A percentile compares a stretch with the other conserved stretches of the same genome.
These are phyloP conservation scores for Medicago ruthenica DNA, from an alignment of 306 rosid species.

Conservation along the genomic window DNA sequence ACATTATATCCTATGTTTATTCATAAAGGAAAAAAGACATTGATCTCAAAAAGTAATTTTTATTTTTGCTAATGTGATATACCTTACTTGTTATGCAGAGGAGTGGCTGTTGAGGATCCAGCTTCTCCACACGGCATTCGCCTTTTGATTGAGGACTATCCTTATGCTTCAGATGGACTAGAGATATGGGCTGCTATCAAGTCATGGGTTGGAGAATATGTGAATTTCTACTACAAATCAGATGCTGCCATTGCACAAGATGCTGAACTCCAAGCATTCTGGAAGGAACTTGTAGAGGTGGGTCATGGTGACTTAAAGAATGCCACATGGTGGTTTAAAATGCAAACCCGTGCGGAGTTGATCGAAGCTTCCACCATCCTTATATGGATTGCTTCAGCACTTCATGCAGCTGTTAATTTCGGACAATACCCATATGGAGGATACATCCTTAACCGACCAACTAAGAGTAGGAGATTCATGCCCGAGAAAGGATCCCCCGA, in stretches of 20 bases:
- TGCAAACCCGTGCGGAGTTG: constrained; percentile 56
- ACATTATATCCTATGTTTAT: not conserved
- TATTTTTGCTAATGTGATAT: constrained; percentile 13
- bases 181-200: constrained; percentile 66
- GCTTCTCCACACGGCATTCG: constrained; percentile 58
- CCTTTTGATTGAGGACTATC: constrained; percentile 68
- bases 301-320: constrained; percentile 70
- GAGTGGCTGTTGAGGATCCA: constrained; percentile 64
- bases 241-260: constrained; percentile 55
- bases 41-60: too few species aligned
- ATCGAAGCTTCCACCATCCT: constrained; percentile 49
- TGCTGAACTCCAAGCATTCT: constrained; percentile 69
- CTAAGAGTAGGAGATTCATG: constrained; percentile 64
- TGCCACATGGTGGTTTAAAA: constrained; percentile 61
- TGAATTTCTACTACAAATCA: constrained; percentile 56
- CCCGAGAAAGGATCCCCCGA: constrained; percentile 60
- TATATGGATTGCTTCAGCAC: constrained; percentile 75
- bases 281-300: constrained; percentile 63
- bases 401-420: constrained; percentile 73
- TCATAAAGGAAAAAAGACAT: too few species aligned
- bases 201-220: constrained; percentile 64
- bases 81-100: constrained; percentile 43
- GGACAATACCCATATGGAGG: constrained; percentile 81
- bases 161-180: constrained; percentile 66
- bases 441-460: constrained; percentile 69